Conservation (phyloP, 2,329 filamentous ascomycete genomes). For the Dichotomopilus funicola region DNA sequence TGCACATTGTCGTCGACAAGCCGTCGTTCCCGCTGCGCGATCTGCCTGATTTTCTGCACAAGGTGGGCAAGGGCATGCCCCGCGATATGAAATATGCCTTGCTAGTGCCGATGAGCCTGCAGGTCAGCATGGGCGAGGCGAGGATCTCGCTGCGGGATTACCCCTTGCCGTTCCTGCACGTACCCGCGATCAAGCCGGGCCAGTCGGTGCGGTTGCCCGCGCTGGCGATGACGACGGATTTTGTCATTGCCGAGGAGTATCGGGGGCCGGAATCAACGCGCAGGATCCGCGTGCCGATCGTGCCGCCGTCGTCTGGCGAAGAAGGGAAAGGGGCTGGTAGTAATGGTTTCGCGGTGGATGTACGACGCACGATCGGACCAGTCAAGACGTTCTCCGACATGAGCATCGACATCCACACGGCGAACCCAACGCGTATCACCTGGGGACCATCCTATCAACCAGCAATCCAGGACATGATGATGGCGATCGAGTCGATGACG, state of each 20-base stretch:
- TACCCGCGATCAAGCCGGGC: constrained; percentile 71
- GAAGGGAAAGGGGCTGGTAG: constrained; percentile 36
- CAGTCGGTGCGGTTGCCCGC: constrained; percentile 77
- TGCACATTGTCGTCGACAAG: constrained; percentile 82
- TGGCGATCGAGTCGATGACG: constrained; percentile 94
- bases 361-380: constrained; percentile 83
- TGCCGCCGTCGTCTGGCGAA: constrained; percentile 50
- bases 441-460: constrained; percentile 98
- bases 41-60: constrained; percentile 75
- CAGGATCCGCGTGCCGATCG: constrained; percentile 73
- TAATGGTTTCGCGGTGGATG: constrained; percentile 67
- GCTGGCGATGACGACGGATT: constrained; percentile 78
- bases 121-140: constrained; percentile 84
- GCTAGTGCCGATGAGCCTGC: constrained; percentile 81
- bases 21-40: constrained; percentile 82
- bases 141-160: constrained; percentile 87
- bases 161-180: constrained; percentile 82
- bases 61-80: constrained; percentile 95
- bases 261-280: constrained; percentile 73
- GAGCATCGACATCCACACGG: constrained; percentile 85
- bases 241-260: constrained; percentile 93
- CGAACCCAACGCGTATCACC: constrained; percentile 83
- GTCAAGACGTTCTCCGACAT: constrained; percentile 97
- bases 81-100: constrained; percentile 84
- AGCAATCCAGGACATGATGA: constrained; percentile 99